These are phyloP conservation scores for Sequoiadendron giganteum DNA, from an alignment of 75 land plant genomes.

Conservation along the genomic window DNA sequence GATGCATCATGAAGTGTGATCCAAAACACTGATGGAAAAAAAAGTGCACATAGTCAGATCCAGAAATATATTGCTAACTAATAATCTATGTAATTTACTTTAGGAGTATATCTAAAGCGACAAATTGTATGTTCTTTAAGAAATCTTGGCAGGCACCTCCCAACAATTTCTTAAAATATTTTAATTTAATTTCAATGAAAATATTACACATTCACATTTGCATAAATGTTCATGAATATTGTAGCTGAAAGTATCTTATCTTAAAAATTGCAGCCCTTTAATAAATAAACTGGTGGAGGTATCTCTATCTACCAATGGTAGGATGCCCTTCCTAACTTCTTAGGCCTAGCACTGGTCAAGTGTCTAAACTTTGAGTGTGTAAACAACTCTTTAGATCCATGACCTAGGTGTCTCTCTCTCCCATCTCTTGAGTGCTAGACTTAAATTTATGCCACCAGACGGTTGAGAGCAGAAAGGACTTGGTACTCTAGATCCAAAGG, in stretches of 20 bases:
- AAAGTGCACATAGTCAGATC: too few species aligned
- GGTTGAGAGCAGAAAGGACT: too few species aligned
- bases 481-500: background rate
- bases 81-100: background rate
- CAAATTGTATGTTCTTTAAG: background rate
- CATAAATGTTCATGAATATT: background rate
- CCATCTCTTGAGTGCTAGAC: background rate
- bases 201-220: background rate
- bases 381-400: too few species aligned
- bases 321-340: background rate
- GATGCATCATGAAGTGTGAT: too few species aligned
- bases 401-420: background rate
- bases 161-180: background rate
- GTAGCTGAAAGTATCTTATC: background rate
- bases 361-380: too few species aligned
- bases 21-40: too few species aligned
- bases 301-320: background rate
- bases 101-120: background rate
- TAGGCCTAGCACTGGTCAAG: too few species aligned
- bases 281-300: background rate
- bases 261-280: background rate
- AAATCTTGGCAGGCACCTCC: background rate
- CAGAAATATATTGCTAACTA: too few species aligned
- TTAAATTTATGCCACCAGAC: background rate
- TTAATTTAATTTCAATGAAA: background rate